Conservation (phyloP, 345 rosid genomes). For the Hibiscus trionum region DNA sequence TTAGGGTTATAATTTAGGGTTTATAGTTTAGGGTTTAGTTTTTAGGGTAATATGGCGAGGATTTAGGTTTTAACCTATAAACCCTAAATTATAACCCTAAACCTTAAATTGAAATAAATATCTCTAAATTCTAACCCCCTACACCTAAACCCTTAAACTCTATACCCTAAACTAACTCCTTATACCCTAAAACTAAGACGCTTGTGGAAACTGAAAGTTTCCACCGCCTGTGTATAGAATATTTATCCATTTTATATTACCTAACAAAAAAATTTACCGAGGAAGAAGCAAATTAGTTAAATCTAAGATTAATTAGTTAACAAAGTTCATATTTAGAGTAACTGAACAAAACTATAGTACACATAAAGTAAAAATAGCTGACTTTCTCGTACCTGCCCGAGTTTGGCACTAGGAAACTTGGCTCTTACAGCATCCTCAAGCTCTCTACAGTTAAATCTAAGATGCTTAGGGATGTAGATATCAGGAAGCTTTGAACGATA, state of each 20-base stretch:
- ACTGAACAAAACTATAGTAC: background rate
- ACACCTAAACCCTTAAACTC: no score
- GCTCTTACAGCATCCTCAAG: constrained; percentile 67
- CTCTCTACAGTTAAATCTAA: constrained; percentile 89
- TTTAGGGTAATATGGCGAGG: no score
- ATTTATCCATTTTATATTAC: background rate
- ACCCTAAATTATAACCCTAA: no score
- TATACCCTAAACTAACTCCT: no score
- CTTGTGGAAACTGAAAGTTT: no score
- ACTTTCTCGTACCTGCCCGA: constrained; percentile 63
- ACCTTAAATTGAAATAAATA: no score
- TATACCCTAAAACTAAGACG: no score
- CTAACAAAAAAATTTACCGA: background rate
- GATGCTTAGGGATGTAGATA: constrained; percentile 61
- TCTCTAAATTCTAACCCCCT: no score
- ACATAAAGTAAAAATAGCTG: background rate
- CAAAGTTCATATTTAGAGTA: background rate
- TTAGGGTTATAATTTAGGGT: no score
- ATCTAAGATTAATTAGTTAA: background rate
- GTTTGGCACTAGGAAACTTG: constrained; percentile 67
- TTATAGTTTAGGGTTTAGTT: no score
- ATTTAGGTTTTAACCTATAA: no score
- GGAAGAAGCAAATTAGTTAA: background rate
- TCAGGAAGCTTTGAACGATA: constrained; percentile 79
- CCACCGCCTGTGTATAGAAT: no score